A percentile compares a stretch with the other conserved stretches of the same genome.
These are phyloP conservation scores for Candida quercuum DNA, from an alignment of 805 yeast genomes.

Conservation along the genomic window DNA sequence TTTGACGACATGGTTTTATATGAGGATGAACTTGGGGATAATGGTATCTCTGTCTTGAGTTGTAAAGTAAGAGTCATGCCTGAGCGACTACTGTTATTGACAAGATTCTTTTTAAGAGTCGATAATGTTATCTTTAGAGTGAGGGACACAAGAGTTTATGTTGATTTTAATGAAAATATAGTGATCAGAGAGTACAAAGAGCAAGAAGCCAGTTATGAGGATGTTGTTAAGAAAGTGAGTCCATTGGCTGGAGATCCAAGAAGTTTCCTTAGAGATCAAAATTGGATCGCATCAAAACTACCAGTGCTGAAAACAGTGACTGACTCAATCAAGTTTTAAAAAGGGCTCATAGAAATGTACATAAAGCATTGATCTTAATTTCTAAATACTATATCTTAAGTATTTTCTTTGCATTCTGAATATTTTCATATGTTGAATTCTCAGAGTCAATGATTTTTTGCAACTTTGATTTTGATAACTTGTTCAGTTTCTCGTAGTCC, in stretches of 20 bases:
- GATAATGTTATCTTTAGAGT: constrained; percentile 85
- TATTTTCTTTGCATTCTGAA: constrained; percentile 16
- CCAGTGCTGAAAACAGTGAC: constrained; percentile 34
- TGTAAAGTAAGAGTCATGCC: constrained; percentile 89
- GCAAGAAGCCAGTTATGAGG: constrained; percentile 52
- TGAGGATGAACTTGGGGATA: constrained; percentile 96
- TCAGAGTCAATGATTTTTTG: constrained; percentile 11
- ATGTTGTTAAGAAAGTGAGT: constrained; percentile 36
- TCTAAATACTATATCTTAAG: background rate
- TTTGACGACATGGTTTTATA: constrained; percentile 84
- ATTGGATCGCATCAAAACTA: constrained; percentile 73
- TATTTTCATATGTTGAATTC: constrained; percentile 12
- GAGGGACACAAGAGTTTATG: constrained; percentile 76
- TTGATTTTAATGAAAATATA: constrained; percentile 62
- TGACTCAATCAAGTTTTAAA: constrained; percentile 6
- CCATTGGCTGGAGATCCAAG: constrained; percentile 61
- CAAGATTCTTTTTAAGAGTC: constrained; percentile 78
- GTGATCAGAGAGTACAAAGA: constrained; percentile 75
- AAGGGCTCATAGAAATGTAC: no score
- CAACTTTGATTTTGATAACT: constrained; percentile 10
- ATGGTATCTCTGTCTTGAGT: constrained; percentile 77
- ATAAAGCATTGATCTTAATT: background rate
- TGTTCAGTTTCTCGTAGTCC: constrained; percentile 6
- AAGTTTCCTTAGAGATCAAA: constrained; percentile 68
- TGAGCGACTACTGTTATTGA: constrained; percentile 63